Evolutionary conservation across 768 basidiomycete species (phyloP).

Genomic region (Russula ochroleuca): DNA sequence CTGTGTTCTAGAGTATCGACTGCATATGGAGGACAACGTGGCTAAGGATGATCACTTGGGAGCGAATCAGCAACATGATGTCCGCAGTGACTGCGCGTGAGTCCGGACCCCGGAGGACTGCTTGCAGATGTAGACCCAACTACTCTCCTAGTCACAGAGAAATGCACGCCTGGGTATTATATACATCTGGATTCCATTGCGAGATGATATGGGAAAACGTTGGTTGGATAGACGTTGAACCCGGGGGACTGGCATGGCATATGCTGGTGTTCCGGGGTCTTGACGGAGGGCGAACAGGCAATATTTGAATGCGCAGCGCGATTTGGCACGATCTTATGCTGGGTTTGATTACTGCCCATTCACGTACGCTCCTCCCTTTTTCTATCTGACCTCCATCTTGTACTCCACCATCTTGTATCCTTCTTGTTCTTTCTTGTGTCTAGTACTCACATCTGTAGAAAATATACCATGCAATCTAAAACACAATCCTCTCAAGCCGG

Average conservation of each 20-base stretch:
- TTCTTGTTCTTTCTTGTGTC: neutral
- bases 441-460: neutral
- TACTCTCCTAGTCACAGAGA: neutral
- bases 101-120: neutral
- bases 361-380: neutral
- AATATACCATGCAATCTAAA: conserved; percentile 18
- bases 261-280: conserved; percentile 8
- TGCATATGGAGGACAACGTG: neutral
- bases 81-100: neutral
- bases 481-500: neutral
- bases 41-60: neutral
- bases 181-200: neutral
- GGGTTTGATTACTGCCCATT: neutral
- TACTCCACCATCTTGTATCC: conserved; percentile 4
- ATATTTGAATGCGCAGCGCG: neutral
- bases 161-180: neutral
- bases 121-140: neutral
- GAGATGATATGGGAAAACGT: neutral
- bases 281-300: neutral
- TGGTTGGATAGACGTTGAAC: neutral
- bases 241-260: neutral
- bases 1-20: neutral
- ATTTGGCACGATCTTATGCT: neutral
- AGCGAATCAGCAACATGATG: neutral
- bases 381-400: neutral